Evolutionary conservation across 768 basidiomycete genomes (phyloP).

Genomic region (Daedaleopsis nitida): DNA sequence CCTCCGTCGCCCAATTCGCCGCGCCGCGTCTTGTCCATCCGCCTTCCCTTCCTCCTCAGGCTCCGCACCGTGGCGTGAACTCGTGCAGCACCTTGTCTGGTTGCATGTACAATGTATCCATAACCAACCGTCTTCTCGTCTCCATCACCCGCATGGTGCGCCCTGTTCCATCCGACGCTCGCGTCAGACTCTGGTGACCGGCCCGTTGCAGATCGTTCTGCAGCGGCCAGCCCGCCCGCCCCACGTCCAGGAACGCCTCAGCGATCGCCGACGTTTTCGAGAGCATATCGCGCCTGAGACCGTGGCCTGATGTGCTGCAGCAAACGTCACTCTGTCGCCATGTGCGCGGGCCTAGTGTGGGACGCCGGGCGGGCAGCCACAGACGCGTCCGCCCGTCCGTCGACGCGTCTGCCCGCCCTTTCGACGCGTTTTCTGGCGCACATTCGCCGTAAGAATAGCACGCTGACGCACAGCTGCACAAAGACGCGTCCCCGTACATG

Average conservation of each 20-base stretch:
- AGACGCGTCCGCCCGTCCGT: constrained; percentile 15
- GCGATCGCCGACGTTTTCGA: constrained; percentile 10
- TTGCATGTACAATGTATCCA: constrained; percentile 16
- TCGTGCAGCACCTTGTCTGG: constrained; percentile 14
- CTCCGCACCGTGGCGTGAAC: constrained; percentile 1
- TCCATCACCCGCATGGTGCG: constrained; percentile 1
- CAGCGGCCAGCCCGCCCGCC: neutral
- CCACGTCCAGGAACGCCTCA: constrained; percentile 10
- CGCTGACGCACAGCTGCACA: neutral
- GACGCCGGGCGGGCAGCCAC: constrained; percentile 18
- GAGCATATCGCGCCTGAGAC: constrained; percentile 3
- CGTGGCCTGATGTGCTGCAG: constrained; percentile 14
- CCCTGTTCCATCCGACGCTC: constrained; percentile 1
- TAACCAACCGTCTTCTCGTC: constrained; percentile 11
- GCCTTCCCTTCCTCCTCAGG: constrained; percentile 1
- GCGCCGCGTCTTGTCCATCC: constrained; percentile 3
- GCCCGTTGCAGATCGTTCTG: neutral
- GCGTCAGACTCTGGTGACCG: constrained; percentile 7
- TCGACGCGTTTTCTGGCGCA: constrained; percentile 12
- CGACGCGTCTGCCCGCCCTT: constrained; percentile 10
- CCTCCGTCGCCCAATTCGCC: neutral
- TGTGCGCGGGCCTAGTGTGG: constrained; percentile 8
- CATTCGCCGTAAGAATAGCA: neutral
- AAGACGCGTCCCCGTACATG: constrained; percentile 10
- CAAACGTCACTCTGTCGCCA: constrained; percentile 12